Percentiles rank a stretch among this genome's conserved stretches.
phyloP scores from a whole-genome alignment of 306 rosid species.

The barrel medic (Medicago truncatula) region DNA sequence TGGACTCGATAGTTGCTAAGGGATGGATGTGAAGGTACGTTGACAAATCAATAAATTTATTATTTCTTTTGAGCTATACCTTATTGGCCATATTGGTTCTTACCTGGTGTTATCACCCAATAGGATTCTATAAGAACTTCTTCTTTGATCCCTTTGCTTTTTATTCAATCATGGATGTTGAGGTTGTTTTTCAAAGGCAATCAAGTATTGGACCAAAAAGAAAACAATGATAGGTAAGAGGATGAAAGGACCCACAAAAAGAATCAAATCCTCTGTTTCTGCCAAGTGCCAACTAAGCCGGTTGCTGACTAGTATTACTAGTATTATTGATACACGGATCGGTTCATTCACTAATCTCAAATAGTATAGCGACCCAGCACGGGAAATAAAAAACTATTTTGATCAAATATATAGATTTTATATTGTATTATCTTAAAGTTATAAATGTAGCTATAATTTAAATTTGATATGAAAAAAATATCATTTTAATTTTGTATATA shows the following conservation, averaged over 20 bases:
- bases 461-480: too few relatives aligned
- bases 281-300: background rate
- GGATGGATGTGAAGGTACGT: conserved; percentile 21
- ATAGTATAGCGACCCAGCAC: too few relatives aligned
- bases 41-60: conserved; percentile 19
- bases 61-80: background rate
- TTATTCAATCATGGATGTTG: conserved; percentile 45
- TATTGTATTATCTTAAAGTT: too few relatives aligned
- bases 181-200: conserved; percentile 39
- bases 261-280: conserved; percentile 30
- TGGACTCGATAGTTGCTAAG: conserved; percentile 19
- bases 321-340: background rate
- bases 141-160: conserved; percentile 4
- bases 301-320: background rate
- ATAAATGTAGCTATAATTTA: too few relatives aligned
- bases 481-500: too few relatives aligned
- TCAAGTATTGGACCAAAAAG: conserved; percentile 22
- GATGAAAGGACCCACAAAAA: conserved; percentile 37
- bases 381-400: too few relatives aligned
- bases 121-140: conserved; percentile 28
- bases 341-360: too few relatives aligned
- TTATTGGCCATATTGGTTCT: conserved; percentile 42
- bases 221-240: background rate
- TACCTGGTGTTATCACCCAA: conserved; percentile 11
- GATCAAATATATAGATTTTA: too few relatives aligned